Evolutionary conservation across 208 protist genomes (phyloP).

Genomic region (Leishmania aethiopica): DNA sequence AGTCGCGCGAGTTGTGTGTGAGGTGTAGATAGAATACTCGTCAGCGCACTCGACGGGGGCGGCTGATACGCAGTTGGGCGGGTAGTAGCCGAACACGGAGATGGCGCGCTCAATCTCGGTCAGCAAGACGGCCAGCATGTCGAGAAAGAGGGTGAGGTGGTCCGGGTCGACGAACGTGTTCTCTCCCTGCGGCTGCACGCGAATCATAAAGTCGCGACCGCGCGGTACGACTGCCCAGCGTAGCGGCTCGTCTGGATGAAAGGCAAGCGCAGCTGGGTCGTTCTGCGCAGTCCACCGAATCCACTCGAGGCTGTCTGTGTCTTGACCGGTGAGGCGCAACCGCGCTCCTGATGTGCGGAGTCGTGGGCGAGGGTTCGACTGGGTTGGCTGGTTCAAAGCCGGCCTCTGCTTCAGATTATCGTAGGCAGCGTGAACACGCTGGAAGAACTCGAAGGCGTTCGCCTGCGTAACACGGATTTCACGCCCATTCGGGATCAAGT

Average conservation of each 20-base stretch:
- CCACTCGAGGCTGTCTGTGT: conserved; percentile 15
- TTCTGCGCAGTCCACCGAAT: conserved; percentile 15
- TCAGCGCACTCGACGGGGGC: conserved; percentile 2
- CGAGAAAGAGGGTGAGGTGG: conserved; percentile 19
- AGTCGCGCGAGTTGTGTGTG: not conserved
- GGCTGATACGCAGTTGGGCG: conserved; percentile 14
- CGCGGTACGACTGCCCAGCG: conserved; percentile 32
- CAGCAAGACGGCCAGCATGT: conserved; percentile 9
- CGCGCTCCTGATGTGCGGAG: conserved; percentile 11
- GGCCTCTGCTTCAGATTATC: conserved; percentile 10
- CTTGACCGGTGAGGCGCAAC: conserved; percentile 23
- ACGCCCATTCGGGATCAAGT: conserved; percentile 55
- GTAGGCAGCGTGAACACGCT: conserved; percentile 32
- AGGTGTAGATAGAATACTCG: not conserved
- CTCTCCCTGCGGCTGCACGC: conserved; percentile 26
- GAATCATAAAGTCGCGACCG: conserved; percentile 27
- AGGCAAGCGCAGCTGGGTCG: conserved; percentile 20
- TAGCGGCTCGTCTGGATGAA: conserved; percentile 23
- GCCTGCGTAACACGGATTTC: conserved; percentile 40
- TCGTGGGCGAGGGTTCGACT: conserved; percentile 1
- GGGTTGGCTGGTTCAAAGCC: conserved; percentile 1
- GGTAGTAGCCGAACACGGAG: conserved; percentile 27
- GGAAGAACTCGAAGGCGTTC: conserved; percentile 51
- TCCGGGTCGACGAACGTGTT: conserved; percentile 14
- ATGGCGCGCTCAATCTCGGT: conserved; percentile 25